Evolutionary conservation across 148 eudicot genomes (phyloP).

Genomic region (Silene uniflora): DNA sequence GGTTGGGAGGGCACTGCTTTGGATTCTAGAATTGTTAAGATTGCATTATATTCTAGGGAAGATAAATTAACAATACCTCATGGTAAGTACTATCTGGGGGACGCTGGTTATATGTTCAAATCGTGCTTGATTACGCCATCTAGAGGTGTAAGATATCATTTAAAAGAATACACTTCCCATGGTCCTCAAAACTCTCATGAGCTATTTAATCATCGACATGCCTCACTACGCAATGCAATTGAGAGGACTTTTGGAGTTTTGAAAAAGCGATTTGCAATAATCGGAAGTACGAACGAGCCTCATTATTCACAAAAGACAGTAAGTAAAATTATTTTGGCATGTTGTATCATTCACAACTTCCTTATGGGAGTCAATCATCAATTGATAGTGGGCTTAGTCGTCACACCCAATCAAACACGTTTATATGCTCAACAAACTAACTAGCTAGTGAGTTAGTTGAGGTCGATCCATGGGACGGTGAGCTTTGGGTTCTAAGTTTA

Average conservation of each 20-base stretch:
- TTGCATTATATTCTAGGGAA: not conserved
- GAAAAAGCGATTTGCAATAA: not conserved
- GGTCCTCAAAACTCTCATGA: not conserved
- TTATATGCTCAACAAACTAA: too few species aligned
- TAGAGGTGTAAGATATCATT: not conserved
- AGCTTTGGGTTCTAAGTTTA: too few species aligned
- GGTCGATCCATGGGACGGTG: too few species aligned
- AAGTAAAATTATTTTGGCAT: not conserved
- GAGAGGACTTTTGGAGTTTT: not conserved
- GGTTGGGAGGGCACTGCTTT: not conserved
- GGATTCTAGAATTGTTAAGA: not conserved
- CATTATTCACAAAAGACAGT: not conserved
- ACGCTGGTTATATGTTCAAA: not conserved
- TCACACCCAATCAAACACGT: too few species aligned
- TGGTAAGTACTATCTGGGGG: not conserved
- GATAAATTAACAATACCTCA: not conserved
- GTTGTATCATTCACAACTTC: not conserved
- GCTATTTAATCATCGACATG: not conserved
- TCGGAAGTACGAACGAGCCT: not conserved
- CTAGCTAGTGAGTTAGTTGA: too few species aligned
- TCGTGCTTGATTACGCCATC: not conserved
- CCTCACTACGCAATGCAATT: conserved; percentile 1
- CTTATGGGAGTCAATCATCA: not conserved
- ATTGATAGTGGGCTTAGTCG: too few species aligned
- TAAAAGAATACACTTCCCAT: not conserved